Evolutionary conservation across 441 rosid genomes (phyloP).

Genomic region (Sinapis alba): DNA sequence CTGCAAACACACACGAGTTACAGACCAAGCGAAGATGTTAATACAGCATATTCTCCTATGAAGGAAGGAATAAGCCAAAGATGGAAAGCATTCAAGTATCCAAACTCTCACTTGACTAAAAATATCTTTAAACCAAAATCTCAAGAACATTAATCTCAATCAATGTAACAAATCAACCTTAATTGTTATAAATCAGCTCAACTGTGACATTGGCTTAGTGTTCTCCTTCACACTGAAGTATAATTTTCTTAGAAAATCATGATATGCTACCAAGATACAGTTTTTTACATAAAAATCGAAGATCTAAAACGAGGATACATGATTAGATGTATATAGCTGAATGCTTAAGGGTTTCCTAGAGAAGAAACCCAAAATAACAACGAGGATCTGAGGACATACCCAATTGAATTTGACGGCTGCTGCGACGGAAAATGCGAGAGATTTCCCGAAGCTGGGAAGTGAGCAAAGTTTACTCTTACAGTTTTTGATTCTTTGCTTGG

Average conservation of each 20-base stretch:
- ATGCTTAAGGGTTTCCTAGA: neutral
- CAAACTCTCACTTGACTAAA: neutral
- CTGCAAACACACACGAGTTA: slow-evolving; percentile 42
- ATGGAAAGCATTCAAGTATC: too few species aligned
- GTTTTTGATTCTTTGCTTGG: neutral
- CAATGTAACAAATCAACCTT: neutral
- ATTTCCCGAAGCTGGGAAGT: neutral
- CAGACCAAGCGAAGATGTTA: slow-evolving; percentile 14
- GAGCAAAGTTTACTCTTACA: neutral
- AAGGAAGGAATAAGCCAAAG: neutral
- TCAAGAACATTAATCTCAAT: neutral
- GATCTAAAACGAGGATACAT: neutral
- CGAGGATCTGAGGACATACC: slow-evolving; percentile 25
- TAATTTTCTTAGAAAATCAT: neutral
- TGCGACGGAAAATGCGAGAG: neutral
- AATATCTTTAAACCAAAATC: neutral
- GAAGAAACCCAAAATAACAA: neutral
- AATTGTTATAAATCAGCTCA: neutral
- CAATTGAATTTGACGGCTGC: neutral
- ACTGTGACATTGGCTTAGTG: neutral
- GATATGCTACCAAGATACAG: neutral
- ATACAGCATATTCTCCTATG: neutral
- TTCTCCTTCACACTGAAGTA: neutral
- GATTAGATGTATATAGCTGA: neutral
- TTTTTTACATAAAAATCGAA: neutral